Evolutionary conservation across 805 yeast species (phyloP).

Genomic region (Debaryomyces tyrocola): DNA sequence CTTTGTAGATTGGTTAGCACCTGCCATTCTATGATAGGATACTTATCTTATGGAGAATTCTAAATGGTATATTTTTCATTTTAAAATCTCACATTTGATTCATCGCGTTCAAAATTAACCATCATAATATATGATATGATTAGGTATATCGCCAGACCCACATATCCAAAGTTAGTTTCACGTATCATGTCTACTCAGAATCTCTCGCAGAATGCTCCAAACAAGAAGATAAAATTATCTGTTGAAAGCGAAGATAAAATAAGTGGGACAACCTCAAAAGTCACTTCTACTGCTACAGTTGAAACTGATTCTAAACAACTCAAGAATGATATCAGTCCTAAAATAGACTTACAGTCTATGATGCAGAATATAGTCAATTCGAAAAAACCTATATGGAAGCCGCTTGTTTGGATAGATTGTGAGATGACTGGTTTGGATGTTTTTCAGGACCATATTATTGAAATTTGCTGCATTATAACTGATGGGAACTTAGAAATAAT

Average conservation of each 20-base stretch:
- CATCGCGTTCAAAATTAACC: background rate
- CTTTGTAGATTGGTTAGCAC: background rate
- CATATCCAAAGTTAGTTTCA: background rate
- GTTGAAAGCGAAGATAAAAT: background rate
- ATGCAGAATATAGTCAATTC: background rate
- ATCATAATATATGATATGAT: background rate
- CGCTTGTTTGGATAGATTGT: constrained; percentile 93
- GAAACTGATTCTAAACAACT: background rate
- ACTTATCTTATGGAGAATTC: too few relatives aligned
- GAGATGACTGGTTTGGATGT: constrained; percentile 96
- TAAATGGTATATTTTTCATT: background rate
- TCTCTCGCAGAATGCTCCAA: background rate
- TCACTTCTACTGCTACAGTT: background rate
- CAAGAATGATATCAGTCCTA: background rate
- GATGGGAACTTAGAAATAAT: constrained; percentile 74
- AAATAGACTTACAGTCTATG: background rate
- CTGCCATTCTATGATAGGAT: background rate
- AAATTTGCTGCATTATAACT: constrained; percentile 87
- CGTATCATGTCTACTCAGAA: background rate
- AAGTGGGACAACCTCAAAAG: background rate
- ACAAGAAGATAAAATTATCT: background rate
- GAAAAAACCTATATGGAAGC: constrained; percentile 17
- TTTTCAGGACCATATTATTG: constrained; percentile 76
- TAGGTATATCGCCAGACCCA: background rate
- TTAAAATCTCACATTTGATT: background rate